Evolutionary conservation across 768 basidiomycete species (phyloP).

Genomic region (Kwoniella europaea): DNA sequence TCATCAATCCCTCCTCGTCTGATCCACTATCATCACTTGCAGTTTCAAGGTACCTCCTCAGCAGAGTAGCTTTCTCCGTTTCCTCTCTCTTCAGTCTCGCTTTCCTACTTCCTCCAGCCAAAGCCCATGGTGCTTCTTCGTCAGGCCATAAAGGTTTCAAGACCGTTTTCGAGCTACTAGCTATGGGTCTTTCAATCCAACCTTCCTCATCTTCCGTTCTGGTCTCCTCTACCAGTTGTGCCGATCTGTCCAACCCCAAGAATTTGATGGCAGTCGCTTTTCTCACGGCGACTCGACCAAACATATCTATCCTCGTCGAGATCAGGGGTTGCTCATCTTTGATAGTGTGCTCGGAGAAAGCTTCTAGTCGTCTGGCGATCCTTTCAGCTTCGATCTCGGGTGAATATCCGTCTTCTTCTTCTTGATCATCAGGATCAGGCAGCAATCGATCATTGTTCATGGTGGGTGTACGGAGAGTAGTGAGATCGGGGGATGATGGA

Average conservation of each 20-base stretch:
- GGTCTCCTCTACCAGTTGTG: slow-evolving; percentile 38
- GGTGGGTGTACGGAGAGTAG: slow-evolving; percentile 33
- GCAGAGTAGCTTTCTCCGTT: slow-evolving; percentile 30
- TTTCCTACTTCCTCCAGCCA: slow-evolving; percentile 38
- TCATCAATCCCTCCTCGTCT: slow-evolving; percentile 34
- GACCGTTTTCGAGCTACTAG: slow-evolving; percentile 27
- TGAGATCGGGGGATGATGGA: slow-evolving; percentile 32
- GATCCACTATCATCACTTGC: slow-evolving; percentile 42
- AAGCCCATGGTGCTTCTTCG: slow-evolving; percentile 43
- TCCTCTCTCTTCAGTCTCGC: slow-evolving; percentile 35
- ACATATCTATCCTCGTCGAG: slow-evolving; percentile 41
- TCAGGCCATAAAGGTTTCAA: slow-evolving; percentile 50
- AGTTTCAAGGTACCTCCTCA: slow-evolving; percentile 46
- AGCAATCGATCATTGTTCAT: slow-evolving; percentile 10
- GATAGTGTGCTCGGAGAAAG: slow-evolving; percentile 30
- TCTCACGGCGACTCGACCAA: slow-evolving; percentile 49
- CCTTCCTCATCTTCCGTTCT: slow-evolving; percentile 37
- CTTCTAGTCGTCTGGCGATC: slow-evolving; percentile 31
- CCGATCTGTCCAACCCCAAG: slow-evolving; percentile 32
- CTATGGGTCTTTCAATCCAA: slow-evolving; percentile 34
- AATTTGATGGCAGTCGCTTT: slow-evolving; percentile 49
- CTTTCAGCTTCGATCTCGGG: slow-evolving; percentile 31
- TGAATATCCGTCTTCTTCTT: slow-evolving; percentile 24
- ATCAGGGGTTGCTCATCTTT: slow-evolving; percentile 39
- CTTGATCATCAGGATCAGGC: background rate